These are phyloP conservation scores for Monosporozyma servazzii DNA, from an alignment of 805 yeast genomes.

Conservation along the genomic window DNA sequence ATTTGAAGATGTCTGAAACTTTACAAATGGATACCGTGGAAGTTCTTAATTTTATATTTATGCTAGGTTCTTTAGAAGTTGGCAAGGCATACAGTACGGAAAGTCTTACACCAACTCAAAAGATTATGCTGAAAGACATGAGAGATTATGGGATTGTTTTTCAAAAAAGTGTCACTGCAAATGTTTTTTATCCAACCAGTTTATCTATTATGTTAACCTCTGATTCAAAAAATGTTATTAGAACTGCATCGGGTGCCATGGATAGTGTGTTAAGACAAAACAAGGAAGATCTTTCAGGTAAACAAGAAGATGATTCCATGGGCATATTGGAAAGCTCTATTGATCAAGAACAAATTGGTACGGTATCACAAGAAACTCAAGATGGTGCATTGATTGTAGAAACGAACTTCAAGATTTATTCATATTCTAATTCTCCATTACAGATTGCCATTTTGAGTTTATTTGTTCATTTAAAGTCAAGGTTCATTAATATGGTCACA, in stretches of 20 bases:
- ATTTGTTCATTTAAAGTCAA: constrained; percentile 74
- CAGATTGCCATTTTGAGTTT: constrained; percentile 88
- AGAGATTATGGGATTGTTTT: constrained; percentile 87
- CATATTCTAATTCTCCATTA: constrained; percentile 87
- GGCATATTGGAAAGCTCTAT: constrained; percentile 11
- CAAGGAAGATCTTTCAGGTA: constrained; percentile 9
- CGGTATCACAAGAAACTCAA: constrained; percentile 15
- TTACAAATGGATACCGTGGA: constrained; percentile 93
- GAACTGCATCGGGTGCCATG: constrained; percentile 68
- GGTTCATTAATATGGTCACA: constrained; percentile 87
- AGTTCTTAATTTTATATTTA: constrained; percentile 84
- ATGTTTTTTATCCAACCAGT: constrained; percentile 80
- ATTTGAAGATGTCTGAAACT: constrained; percentile 73
- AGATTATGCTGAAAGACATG: constrained; percentile 78
- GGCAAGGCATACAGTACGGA: constrained; percentile 76
- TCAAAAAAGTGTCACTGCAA: constrained; percentile 46
- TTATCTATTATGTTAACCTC: constrained; percentile 85
- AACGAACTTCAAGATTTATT: constrained; percentile 87
- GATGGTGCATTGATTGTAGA: constrained; percentile 78
- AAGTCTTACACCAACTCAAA: constrained; percentile 69
- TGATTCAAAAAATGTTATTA: constrained; percentile 53
- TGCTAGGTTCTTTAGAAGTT: constrained; percentile 84
- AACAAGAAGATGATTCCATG: constrained; percentile 8
- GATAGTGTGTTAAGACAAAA: constrained; percentile 47
- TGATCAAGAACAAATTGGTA: constrained; percentile 25